A percentile compares a stretch with the other conserved stretches of the same genome.
Evolutionary conservation across 495 filamentous ascomycete genomes (phyloP).

Genomic region (Neurospora tetraspora): DNA sequence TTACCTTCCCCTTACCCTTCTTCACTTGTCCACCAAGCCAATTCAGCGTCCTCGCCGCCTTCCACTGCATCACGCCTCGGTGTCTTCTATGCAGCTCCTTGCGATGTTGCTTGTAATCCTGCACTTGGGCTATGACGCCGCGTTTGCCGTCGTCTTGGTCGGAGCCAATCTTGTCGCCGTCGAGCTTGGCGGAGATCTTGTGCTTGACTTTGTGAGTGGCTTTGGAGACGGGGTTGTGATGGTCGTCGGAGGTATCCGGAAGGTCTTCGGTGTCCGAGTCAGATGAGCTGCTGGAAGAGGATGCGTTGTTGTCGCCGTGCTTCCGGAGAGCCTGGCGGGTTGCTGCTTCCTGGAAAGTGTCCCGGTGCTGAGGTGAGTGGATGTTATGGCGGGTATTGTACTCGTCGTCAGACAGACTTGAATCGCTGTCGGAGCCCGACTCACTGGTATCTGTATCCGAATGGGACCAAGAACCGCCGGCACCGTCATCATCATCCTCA

Average conservation of each 20-base stretch:
- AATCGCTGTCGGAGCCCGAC: slow-evolving; percentile 9
- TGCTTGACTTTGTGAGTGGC: neutral
- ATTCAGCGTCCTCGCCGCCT: slow-evolving; percentile 47
- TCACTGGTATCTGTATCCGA: neutral
- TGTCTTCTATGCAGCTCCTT: slow-evolving; percentile 53
- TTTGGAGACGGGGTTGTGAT: neutral
- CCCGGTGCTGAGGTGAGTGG: neutral
- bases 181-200: slow-evolving; percentile 8
- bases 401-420: neutral
- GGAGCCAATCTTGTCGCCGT: neutral
- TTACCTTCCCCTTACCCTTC: slow-evolving; percentile 43
- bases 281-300: neutral
- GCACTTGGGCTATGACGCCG: slow-evolving; percentile 31
- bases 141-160: slow-evolving; percentile 28
- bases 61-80: slow-evolving; percentile 61
- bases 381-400: slow-evolving; percentile 17
- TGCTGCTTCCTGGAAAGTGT: slow-evolving; percentile 9
- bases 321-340: slow-evolving; percentile 17
- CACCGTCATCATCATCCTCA: slow-evolving; percentile 24
- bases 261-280: neutral
- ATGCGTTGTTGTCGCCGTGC: slow-evolving; percentile 1
- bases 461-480: neutral
- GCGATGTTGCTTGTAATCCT: slow-evolving; percentile 47
- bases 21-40: slow-evolving; percentile 50
- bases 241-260: neutral